Evolutionary conservation across 495 filamentous ascomycete species (phyloP).

Genomic region (Hypoxylon perforatum): DNA sequence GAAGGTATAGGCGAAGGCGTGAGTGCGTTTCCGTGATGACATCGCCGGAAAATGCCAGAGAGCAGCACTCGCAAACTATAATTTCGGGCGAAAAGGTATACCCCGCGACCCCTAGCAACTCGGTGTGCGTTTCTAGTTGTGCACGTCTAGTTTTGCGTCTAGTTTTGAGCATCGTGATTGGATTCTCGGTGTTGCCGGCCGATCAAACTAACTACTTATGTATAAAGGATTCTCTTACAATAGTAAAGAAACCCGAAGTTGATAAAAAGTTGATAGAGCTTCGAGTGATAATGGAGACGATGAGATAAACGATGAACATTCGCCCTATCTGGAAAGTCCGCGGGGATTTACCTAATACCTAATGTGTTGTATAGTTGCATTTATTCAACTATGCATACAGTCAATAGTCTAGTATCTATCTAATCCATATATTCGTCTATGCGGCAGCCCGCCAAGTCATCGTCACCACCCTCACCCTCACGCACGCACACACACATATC

Average conservation of each 20-base stretch:
- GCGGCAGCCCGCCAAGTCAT: background rate
- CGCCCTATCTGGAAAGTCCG: background rate
- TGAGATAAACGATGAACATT: background rate
- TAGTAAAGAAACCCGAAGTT: constrained; percentile 9
- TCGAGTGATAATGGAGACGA: background rate
- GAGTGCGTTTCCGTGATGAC: background rate
- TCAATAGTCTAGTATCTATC: background rate
- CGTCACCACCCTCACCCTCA: constrained; percentile 8
- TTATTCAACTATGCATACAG: background rate
- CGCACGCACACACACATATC: too few relatives aligned
- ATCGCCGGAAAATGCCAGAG: too few relatives aligned
- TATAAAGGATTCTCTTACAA: constrained; percentile 1
- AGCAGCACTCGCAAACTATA: background rate
- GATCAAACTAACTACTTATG: constrained; percentile 25
- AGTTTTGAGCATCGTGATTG: constrained; percentile 17
- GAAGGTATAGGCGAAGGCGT: background rate
- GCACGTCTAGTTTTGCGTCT: background rate
- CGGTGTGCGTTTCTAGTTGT: constrained; percentile 10
- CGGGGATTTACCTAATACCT: background rate
- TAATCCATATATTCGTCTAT: background rate
- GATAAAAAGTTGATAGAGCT: constrained; percentile 22
- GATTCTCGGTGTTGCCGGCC: constrained; percentile 36
- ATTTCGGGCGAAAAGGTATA: constrained; percentile 27
- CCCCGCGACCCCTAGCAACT: constrained; percentile 1
- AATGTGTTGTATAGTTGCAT: too few relatives aligned